Conservation (phyloP, 2,329 filamentous ascomycete species). For the Colletotrichum gigasporum region DNA sequence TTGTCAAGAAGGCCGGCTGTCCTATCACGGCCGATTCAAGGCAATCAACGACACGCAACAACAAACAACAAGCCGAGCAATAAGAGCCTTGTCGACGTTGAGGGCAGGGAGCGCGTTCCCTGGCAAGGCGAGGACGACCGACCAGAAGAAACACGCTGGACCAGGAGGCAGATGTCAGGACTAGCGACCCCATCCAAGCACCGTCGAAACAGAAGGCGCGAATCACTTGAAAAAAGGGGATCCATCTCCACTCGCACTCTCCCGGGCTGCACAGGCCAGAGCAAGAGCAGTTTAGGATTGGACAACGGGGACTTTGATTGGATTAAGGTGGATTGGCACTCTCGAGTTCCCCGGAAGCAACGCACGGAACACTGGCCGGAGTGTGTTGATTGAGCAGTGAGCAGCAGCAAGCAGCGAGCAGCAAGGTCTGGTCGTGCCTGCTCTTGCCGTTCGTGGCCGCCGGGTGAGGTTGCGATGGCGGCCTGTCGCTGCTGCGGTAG, state of each 20-base stretch:
- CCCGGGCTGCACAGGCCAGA: constrained; percentile 21
- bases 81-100: too few relatives aligned
- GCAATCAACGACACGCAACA: background rate
- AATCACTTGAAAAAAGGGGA: constrained; percentile 28
- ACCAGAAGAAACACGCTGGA: background rate
- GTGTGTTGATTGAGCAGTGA: background rate
- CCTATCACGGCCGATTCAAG: background rate
- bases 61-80: background rate
- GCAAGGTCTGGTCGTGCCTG: background rate
- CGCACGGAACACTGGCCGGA: constrained; percentile 13
- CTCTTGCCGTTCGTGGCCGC: background rate
- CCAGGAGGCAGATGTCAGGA: constrained; percentile 20
- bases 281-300: constrained; percentile 2
- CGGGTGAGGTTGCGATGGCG: background rate
- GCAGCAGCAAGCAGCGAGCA: too few relatives aligned
- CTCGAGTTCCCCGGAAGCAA: constrained; percentile 15
- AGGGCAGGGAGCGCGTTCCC: too few relatives aligned
- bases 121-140: too few relatives aligned
- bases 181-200: constrained; percentile 20
- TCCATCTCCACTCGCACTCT: constrained; percentile 28
- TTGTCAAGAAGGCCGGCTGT: background rate
- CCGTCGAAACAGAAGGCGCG: constrained; percentile 26
- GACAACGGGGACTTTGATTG: background rate
- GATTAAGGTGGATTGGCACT: constrained; percentile 4
- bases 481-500: background rate